Conservation (phyloP, 331 rosid genomes). For the Rhamnella rubrinervis region DNA sequence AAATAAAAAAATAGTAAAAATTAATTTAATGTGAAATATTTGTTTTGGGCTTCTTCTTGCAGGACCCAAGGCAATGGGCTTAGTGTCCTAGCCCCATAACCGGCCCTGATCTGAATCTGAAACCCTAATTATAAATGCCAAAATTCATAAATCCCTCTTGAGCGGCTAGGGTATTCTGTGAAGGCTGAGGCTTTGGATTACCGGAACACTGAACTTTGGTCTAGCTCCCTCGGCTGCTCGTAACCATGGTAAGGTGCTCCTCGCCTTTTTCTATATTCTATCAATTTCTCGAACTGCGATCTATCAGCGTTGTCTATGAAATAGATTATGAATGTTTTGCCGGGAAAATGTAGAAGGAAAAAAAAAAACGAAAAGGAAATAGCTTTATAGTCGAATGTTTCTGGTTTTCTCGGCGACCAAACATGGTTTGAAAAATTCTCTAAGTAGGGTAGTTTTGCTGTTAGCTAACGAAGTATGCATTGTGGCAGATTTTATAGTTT, state of each 20-base stretch:
- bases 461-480: too few species aligned
- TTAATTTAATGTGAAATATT: too few species aligned
- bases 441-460: background rate
- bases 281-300: too few species aligned
- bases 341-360: background rate
- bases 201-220: background rate
- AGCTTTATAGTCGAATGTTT: background rate
- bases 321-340: background rate
- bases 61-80: too few species aligned
- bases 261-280: background rate
- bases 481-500: too few species aligned
- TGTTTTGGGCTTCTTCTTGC: too few species aligned
- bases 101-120: background rate
- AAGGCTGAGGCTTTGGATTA: slow-evolving; percentile 1
- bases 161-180: background rate
- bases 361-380: background rate
- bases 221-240: background rate
- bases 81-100: too few species aligned
- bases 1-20: too few species aligned
- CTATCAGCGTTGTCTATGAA: background rate
- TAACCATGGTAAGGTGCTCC: slow-evolving; percentile 22
- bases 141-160: too few species aligned
- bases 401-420: slow-evolving; percentile 4
- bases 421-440: background rate
- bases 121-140: slow-evolving; percentile 11